phyloP scores from a whole-genome alignment of 768 basidiomycete genomes.

The Calocybe gangraenosa region DNA sequence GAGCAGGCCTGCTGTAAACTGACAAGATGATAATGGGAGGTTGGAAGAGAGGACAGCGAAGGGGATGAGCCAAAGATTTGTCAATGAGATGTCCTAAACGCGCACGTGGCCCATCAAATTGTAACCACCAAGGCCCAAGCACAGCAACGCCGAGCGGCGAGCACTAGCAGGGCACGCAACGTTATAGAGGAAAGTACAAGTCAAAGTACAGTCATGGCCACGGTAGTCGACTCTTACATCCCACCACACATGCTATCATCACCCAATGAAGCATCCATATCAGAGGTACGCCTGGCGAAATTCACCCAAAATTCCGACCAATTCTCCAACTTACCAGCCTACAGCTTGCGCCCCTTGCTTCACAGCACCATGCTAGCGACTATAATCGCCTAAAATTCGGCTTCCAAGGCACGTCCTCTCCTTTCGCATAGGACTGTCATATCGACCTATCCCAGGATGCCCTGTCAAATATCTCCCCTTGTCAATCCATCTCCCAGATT shows the following conservation, averaged over 20 bases:
- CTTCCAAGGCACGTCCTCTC: conserved; percentile 23
- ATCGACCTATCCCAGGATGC: conserved; percentile 37
- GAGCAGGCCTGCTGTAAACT: conserved; percentile 21
- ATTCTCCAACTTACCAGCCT: not conserved
- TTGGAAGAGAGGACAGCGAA: conserved; percentile 7
- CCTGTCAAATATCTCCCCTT: conserved; percentile 59
- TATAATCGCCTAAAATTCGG: conserved; percentile 72
- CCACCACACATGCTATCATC: not conserved
- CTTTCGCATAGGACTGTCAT: too few species aligned
- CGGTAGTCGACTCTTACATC: conserved; percentile 5
- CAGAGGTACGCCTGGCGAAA: not conserved
- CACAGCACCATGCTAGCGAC: conserved; percentile 70
- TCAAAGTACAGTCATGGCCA: conserved; percentile 6
- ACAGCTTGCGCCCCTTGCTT: conserved; percentile 57
- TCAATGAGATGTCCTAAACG: conserved; percentile 8
- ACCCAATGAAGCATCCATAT: not conserved
- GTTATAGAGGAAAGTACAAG: not conserved
- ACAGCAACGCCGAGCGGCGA: not conserved
- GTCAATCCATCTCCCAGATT: conserved; percentile 57
- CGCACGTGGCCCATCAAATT: conserved; percentile 1
- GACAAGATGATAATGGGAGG: not conserved
- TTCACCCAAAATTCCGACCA: not conserved
- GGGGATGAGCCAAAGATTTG: conserved; percentile 7
- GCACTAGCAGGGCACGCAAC: not conserved
- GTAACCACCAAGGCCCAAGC: conserved; percentile 10